Percentiles rank a stretch among this genome's conserved stretches.
phyloP scores from a whole-genome alignment of 2,329 filamentous ascomycete species.

The Fusarium sp. region DNA sequence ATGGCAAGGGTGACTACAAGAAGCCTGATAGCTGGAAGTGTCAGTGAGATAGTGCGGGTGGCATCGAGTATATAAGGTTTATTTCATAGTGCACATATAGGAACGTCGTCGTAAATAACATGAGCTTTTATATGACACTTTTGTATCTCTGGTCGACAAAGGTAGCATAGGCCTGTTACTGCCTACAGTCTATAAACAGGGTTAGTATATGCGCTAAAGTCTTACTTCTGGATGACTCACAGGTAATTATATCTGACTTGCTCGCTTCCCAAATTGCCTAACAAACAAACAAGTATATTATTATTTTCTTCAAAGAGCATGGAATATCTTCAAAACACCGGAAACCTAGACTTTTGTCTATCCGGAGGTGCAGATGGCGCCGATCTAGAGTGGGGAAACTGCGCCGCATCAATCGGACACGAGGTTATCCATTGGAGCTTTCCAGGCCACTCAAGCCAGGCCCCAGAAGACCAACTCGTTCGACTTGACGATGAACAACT shows the following conservation, averaged over 20 bases:
- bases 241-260: too few species aligned
- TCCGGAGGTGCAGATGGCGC: conserved; percentile 7
- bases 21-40: conserved; percentile 25
- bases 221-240: too few species aligned
- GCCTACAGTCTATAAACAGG: too few species aligned
- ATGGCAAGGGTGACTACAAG: conserved; percentile 5
- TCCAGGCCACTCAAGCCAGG: background rate
- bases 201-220: too few species aligned
- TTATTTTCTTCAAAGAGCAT: background rate
- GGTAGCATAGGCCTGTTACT: too few species aligned
- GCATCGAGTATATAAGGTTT: background rate
- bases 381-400: background rate
- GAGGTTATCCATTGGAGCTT: conserved; percentile 8
- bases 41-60: background rate
- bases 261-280: too few species aligned
- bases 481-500: background rate
- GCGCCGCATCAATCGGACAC: background rate
- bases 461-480: background rate
- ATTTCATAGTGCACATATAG: conserved; percentile 11
- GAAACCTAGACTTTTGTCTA: background rate
- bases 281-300: too few species aligned
- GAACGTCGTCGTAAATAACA: conserved; percentile 11
- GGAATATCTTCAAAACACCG: background rate
- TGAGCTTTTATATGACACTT: background rate
- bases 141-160: too few species aligned